Evolutionary conservation across 305 asterid species (phyloP).

Genomic region (Rubia tinctorum): DNA sequence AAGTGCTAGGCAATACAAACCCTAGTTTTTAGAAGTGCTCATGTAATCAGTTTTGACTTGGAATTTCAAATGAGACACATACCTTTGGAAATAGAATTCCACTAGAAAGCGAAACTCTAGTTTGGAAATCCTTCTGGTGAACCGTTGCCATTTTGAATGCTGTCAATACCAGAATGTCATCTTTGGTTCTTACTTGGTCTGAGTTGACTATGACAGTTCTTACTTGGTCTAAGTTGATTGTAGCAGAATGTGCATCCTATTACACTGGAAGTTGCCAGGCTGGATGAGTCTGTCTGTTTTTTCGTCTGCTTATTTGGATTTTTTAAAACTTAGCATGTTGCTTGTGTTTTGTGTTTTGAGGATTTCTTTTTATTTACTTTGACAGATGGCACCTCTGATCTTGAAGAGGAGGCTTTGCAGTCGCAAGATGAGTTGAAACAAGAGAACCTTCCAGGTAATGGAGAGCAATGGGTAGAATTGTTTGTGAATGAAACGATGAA

Average conservation of each 20-base stretch:
- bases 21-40: no score
- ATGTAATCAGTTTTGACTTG: no score
- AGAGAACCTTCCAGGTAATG: slow-evolving; percentile 44
- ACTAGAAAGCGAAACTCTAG: not conserved
- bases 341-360: not conserved
- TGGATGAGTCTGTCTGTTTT: not conserved
- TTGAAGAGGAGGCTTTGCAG: slow-evolving; percentile 26
- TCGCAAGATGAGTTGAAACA: slow-evolving; percentile 33
- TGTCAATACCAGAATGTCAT: not conserved
- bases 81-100: not conserved
- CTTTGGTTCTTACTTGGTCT: not conserved
- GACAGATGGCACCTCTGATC: slow-evolving; percentile 29
- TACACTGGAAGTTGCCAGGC: not conserved
- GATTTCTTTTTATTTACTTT: slow-evolving; percentile 10
- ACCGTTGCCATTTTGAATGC: not conserved
- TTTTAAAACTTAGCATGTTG: no score
- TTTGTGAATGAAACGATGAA: slow-evolving; percentile 59
- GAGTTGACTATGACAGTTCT: no score
- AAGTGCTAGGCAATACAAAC: no score
- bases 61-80: no score
- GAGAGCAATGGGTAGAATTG: slow-evolving; percentile 77
- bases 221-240: not conserved
- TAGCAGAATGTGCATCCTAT: not conserved
- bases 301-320: not conserved
- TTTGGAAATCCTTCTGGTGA: not conserved